These are phyloP conservation scores for Glycine tomentella DNA, from an alignment of 306 rosid species.

Conservation along the genomic window DNA sequence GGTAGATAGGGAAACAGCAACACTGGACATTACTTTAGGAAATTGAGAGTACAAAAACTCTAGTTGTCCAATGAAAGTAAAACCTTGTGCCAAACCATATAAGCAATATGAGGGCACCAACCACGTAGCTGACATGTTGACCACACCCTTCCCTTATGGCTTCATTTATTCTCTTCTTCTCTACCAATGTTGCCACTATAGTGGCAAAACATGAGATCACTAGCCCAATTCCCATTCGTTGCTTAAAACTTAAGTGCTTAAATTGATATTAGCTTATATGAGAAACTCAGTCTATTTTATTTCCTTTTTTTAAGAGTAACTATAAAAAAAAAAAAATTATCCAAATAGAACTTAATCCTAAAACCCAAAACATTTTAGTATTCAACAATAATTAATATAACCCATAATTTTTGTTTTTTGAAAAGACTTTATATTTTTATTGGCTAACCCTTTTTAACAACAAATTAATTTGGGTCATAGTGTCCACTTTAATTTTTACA, in stretches of 20 bases:
- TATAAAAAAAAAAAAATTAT: too few species aligned
- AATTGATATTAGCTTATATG: too few species aligned
- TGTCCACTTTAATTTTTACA: too few species aligned
- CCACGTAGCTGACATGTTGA: slow-evolving; percentile 85
- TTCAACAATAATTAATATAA: too few species aligned
- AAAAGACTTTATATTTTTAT: too few species aligned
- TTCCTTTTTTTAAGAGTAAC: too few species aligned
- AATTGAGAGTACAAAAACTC: slow-evolving; percentile 81
- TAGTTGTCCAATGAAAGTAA: slow-evolving; percentile 69
- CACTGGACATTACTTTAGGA: slow-evolving; percentile 77
- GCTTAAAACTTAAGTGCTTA: slow-evolving; percentile 29
- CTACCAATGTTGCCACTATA: slow-evolving; percentile 59
- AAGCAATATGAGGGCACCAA: slow-evolving; percentile 69
- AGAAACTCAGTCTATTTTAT: too few species aligned
- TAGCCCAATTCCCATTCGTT: slow-evolving; percentile 70
- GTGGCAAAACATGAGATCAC: slow-evolving; percentile 55
- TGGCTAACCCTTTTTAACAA: too few species aligned
- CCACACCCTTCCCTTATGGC: slow-evolving; percentile 64
- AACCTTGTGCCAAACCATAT: slow-evolving; percentile 68
- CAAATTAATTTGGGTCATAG: too few species aligned
- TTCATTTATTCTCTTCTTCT: slow-evolving; percentile 55
- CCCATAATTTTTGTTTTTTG: too few species aligned
- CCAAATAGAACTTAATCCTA: too few species aligned
- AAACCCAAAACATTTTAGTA: too few species aligned
- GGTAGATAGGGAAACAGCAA: slow-evolving; percentile 62